These are phyloP conservation scores for Blastocystis sp. DNA, from an alignment of 352 stramenopile genomes.

Conservation along the genomic window DNA sequence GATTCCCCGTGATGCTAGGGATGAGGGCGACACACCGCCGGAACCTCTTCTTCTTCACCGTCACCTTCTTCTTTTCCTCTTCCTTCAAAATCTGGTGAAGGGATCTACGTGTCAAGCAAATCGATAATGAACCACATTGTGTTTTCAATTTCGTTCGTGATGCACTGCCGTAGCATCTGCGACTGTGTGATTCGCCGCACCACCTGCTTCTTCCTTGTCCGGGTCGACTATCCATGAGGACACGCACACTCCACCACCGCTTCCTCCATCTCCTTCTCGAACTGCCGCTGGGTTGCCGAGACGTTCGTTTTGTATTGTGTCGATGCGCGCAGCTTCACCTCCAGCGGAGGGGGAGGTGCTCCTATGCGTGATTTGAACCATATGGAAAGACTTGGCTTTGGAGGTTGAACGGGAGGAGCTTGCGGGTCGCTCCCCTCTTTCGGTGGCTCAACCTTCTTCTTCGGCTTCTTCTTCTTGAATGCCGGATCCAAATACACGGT, in stretches of 20 bases:
- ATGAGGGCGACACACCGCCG: not conserved
- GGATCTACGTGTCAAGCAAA: conserved; percentile 1
- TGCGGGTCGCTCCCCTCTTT: not conserved
- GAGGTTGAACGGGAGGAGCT: not conserved
- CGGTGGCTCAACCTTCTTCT: conserved; percentile 20
- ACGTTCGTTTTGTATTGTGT: conserved; percentile 52
- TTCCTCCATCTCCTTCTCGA: conserved; percentile 51
- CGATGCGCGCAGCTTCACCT: conserved; percentile 41
- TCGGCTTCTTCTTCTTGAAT: conserved; percentile 64
- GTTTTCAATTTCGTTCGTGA: conserved; percentile 48
- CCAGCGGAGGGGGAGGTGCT: conserved; percentile 10
- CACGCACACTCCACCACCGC: not conserved
- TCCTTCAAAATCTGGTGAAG: conserved; percentile 59
- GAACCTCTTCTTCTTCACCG: conserved; percentile 39
- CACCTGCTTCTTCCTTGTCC: conserved; percentile 14
- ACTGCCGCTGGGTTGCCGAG: conserved; percentile 32
- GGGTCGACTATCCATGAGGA: not conserved
- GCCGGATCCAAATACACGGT: conserved; percentile 67
- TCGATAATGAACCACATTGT: not conserved
- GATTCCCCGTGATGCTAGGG: conserved; percentile 38
- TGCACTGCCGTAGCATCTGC: conserved; percentile 55
- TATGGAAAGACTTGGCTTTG: conserved; percentile 24
- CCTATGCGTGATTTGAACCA: not conserved
- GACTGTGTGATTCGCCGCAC: conserved; percentile 24
- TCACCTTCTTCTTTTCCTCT: conserved; percentile 62